Conservation (phyloP, 805 yeast genomes). For the Maudiozyma serrabonitensis region DNA sequence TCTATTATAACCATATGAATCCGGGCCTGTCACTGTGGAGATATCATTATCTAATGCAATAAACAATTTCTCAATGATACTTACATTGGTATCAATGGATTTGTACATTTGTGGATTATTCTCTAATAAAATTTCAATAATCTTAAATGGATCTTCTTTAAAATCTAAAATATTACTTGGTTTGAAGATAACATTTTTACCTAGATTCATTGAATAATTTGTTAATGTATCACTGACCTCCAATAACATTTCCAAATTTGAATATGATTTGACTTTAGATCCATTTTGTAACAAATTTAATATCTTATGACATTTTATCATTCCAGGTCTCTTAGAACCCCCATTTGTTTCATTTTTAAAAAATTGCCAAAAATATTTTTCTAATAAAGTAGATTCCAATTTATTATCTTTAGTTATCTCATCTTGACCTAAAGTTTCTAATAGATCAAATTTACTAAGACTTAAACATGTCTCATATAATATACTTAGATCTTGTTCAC, state of each 20-base stretch:
- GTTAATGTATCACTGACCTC: conserved; percentile 26
- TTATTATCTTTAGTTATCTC: neutral
- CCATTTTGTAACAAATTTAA: conserved; percentile 15
- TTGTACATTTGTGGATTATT: conserved; percentile 44
- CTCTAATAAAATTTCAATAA: conserved; percentile 40
- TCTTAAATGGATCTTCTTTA: conserved; percentile 25
- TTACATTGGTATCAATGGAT: conserved; percentile 34
- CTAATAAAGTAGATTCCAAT: conserved; percentile 9
- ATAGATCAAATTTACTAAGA: conserved; percentile 21
- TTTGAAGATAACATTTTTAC: conserved; percentile 29
- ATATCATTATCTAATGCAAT: conserved; percentile 29
- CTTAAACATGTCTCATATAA: conserved; percentile 24
- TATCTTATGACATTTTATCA: conserved; percentile 30
- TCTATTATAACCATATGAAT: conserved; percentile 7
- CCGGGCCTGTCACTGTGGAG: neutral
- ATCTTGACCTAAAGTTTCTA: conserved; percentile 9
- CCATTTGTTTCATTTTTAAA: conserved; percentile 38
- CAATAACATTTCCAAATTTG: conserved; percentile 13
- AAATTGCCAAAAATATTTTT: conserved; percentile 33
- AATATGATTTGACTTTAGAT: conserved; percentile 2
- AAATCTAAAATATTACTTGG: conserved; percentile 32
- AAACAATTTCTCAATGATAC: conserved; percentile 34
- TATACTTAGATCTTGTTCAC: conserved; percentile 8
- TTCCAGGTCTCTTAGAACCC: conserved; percentile 30
- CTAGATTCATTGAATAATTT: conserved; percentile 24